Percentiles rank a stretch among this genome's conserved stretches.
Conservation (phyloP, 2,329 filamentous ascomycete genomes). For the Thielaviopsis populi region DNA sequence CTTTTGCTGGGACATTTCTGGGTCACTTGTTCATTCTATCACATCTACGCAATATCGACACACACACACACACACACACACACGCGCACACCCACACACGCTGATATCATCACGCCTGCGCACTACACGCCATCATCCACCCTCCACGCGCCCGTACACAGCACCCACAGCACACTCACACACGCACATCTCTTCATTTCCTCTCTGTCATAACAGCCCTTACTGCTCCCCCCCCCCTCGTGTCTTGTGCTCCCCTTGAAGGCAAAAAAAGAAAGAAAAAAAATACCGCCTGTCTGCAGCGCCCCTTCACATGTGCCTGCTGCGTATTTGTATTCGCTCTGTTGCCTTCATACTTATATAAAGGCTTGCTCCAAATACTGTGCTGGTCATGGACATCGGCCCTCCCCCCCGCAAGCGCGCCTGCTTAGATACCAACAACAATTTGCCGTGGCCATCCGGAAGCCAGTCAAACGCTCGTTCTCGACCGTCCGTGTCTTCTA, state of each 20-base stretch:
- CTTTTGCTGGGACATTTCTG: too few relatives aligned
- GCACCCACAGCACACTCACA: background rate
- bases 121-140: background rate
- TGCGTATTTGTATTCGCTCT: background rate
- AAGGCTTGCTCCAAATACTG: constrained; percentile 9
- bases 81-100: too few relatives aligned
- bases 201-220: background rate
- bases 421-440: constrained; percentile 1
- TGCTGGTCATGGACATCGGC: constrained; percentile 10
- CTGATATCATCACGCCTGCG: background rate
- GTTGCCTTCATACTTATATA: constrained; percentile 13
- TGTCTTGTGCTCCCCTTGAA: background rate
- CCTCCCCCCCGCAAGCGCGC: constrained; percentile 6
- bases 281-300: background rate
- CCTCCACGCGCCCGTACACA: background rate
- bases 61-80: too few relatives aligned
- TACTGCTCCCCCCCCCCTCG: background rate
- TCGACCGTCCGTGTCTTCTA: constrained; percentile 27
- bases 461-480: constrained; percentile 4
- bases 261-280: background rate
- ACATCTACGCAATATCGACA: too few relatives aligned
- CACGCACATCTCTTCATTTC: background rate
- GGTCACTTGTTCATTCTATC: too few relatives aligned
- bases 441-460: constrained; percentile 4
- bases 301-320: constrained; percentile 3